A percentile compares a stretch with the other conserved stretches of the same genome.
These are phyloP conservation scores for Pleurotus platypus DNA, from an alignment of 768 basidiomycete genomes.

Conservation along the genomic window DNA sequence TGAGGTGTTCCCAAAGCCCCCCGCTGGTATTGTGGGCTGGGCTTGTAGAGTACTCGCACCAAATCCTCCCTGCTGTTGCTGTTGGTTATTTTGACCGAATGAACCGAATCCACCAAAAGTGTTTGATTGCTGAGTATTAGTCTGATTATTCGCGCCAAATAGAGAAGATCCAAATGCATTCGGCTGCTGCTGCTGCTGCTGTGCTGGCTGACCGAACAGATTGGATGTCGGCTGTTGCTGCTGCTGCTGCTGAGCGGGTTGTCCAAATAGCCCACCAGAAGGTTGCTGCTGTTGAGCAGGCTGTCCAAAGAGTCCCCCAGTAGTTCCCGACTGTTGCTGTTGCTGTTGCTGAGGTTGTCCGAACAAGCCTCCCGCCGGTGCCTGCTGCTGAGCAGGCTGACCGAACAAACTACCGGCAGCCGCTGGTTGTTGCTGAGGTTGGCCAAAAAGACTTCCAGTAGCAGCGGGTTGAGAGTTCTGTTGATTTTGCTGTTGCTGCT, in stretches of 20 bases:
- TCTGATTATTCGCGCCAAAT: conserved; percentile 16
- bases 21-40: conserved; percentile 27
- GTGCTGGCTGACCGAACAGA: conserved; percentile 13
- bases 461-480: conserved; percentile 14
- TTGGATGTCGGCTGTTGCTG: conserved; percentile 11
- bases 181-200: conserved; percentile 10
- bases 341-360: conserved; percentile 28
- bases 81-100: conserved; percentile 11
- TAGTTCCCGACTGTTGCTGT: conserved; percentile 21
- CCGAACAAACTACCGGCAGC: conserved; percentile 24
- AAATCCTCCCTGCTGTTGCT: conserved; percentile 17
- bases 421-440: conserved; percentile 16
- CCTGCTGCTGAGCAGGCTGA: conserved; percentile 28
- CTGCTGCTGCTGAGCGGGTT: conserved; percentile 12
- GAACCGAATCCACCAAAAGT: conserved; percentile 9
- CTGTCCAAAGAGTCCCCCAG: conserved; percentile 17
- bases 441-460: conserved; percentile 23
- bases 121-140: conserved; percentile 17
- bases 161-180: conserved; percentile 17
- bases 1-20: conserved; percentile 17
- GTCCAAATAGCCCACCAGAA: conserved; percentile 25
- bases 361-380: conserved; percentile 30
- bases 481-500: conserved; percentile 19
- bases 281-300: conserved; percentile 18
- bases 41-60: conserved; percentile 20